Percentiles rank a stretch among this genome's conserved stretches.
Evolutionary conservation across 2,329 filamentous ascomycete species (phyloP).

Genomic region (Penicillium sp.): DNA sequence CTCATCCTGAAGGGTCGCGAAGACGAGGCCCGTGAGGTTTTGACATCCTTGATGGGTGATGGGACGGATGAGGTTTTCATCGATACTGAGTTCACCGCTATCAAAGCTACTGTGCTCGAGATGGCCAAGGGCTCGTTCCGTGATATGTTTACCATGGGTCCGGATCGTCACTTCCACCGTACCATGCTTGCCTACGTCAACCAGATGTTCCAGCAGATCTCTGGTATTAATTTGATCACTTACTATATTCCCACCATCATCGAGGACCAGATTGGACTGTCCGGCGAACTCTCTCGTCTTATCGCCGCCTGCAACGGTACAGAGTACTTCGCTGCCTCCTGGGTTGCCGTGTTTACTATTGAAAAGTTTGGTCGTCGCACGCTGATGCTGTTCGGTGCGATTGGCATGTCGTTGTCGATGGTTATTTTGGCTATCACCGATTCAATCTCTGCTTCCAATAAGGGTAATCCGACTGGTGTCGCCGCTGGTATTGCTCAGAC

Average conservation of each 20-base stretch:
- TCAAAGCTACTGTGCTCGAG: constrained; percentile 59
- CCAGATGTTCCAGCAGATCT: constrained; percentile 56
- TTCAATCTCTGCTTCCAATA: constrained; percentile 22
- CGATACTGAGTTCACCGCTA: constrained; percentile 53
- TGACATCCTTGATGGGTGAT: constrained; percentile 53
- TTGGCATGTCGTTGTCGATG: constrained; percentile 67
- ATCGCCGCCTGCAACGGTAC: constrained; percentile 56
- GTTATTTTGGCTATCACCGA: constrained; percentile 41
- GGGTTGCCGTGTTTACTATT: constrained; percentile 53
- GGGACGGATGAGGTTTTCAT: constrained; percentile 51
- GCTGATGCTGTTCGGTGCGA: constrained; percentile 71
- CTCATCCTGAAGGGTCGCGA: constrained; percentile 61
- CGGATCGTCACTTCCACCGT: constrained; percentile 58
- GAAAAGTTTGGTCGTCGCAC: constrained; percentile 60
- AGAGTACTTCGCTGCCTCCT: constrained; percentile 55
- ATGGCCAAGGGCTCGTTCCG: constrained; percentile 56
- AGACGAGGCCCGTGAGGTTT: constrained; percentile 54
- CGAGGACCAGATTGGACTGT: constrained; percentile 41
- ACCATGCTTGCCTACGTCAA: constrained; percentile 58
- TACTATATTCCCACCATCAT: constrained; percentile 47
- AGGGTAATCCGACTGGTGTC: constrained; percentile 9
- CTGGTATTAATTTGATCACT: constrained; percentile 45
- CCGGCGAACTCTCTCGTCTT: constrained; percentile 43
- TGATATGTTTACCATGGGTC: constrained; percentile 62
- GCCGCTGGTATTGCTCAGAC: constrained; percentile 32